A percentile compares a stretch with the other conserved stretches of the same genome.
phyloP scores from a whole-genome alignment of 2,329 filamentous ascomycete genomes.

The Neoascochyta sp. region DNA sequence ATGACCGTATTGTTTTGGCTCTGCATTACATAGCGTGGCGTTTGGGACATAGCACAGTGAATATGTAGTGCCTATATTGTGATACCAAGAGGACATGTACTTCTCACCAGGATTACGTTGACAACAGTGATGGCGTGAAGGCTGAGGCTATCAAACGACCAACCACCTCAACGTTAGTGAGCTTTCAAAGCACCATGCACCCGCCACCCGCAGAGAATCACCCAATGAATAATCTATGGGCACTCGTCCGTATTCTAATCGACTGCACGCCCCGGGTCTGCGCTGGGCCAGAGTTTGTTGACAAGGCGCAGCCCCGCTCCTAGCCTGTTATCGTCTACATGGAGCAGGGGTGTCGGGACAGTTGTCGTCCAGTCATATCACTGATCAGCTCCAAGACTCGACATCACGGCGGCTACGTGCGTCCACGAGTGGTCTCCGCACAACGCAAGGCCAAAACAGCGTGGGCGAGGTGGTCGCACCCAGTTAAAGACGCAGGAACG shows the following conservation, averaged over 20 bases:
- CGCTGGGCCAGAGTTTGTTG: too few relatives aligned
- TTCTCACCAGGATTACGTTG: too few relatives aligned
- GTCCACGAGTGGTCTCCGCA: constrained; percentile 11
- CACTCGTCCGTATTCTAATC: too few relatives aligned
- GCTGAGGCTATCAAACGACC: too few relatives aligned
- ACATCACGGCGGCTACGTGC: constrained; percentile 26
- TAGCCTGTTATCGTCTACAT: constrained; percentile 15
- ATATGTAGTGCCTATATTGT: too few relatives aligned
- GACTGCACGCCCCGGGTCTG: too few relatives aligned
- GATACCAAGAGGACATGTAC: too few relatives aligned
- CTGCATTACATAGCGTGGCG: constrained; percentile 39
- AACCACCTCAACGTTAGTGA: too few relatives aligned
- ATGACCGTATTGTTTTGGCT: constrained; percentile 6
- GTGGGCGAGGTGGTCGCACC: constrained; percentile 19
- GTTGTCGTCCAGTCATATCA: constrained; percentile 21
- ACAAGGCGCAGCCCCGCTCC: constrained; percentile 13
- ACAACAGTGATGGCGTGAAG: too few relatives aligned
- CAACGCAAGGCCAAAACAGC: constrained; percentile 25
- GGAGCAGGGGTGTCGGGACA: constrained; percentile 11
- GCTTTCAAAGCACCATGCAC: too few relatives aligned
- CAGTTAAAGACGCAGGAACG: constrained; percentile 37
- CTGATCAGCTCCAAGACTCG: constrained; percentile 20
- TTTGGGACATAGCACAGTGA: constrained; percentile 17
- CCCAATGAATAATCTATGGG: too few relatives aligned
- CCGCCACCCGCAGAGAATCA: too few relatives aligned